A percentile compares a stretch with the other conserved stretches of the same genome.
Evolutionary conservation across 306 rosid genomes (phyloP).

Genomic region (Prosopis cineraria): DNA sequence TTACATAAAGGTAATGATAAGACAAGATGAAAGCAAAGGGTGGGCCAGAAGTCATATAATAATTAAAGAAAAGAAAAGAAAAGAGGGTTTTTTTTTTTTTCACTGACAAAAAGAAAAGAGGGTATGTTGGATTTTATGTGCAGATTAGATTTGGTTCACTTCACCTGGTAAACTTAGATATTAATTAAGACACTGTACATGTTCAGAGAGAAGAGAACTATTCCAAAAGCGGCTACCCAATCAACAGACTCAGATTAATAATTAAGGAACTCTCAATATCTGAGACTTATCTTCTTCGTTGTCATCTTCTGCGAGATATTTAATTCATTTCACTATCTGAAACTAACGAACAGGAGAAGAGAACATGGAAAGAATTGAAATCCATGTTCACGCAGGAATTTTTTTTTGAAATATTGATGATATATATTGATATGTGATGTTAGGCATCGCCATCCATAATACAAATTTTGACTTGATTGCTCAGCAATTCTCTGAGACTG

Average conservation of each 20-base stretch:
- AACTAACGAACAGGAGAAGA: background rate
- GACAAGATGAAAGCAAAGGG: background rate
- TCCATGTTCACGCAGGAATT: background rate
- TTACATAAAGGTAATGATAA: background rate
- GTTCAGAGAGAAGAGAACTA: background rate
- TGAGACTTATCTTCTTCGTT: background rate
- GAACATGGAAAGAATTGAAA: background rate
- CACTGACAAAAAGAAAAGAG: background rate
- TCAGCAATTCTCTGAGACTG: background rate
- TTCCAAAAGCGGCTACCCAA: slow-evolving; percentile 25
- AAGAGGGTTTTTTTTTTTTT: background rate
- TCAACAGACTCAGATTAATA: background rate
- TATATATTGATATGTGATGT: background rate
- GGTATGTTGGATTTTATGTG: background rate
- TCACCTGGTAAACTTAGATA: background rate
- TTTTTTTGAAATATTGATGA: background rate
- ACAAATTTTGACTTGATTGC: background rate
- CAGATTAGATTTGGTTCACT: slow-evolving; percentile 32
- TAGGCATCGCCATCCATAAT: background rate
- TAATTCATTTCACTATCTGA: background rate
- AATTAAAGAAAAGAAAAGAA: slow-evolving; percentile 7
- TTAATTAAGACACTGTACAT: background rate
- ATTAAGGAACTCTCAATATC: background rate
- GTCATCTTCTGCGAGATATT: background rate
- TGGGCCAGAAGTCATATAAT: slow-evolving; percentile 15